Evolutionary conservation across 305 asterid genomes (phyloP).

Genomic region (Solanum hybrid): DNA sequence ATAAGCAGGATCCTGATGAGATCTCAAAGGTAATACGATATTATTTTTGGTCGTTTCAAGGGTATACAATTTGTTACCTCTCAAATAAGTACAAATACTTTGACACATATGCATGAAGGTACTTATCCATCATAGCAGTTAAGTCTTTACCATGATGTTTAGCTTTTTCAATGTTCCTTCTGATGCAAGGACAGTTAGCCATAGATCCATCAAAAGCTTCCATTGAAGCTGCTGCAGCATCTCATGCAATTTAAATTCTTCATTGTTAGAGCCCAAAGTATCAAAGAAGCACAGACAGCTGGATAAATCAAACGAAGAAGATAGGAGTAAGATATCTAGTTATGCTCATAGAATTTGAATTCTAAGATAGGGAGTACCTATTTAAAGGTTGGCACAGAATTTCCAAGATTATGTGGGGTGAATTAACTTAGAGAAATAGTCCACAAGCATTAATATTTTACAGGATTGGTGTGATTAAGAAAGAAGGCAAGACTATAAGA

Average conservation of each 20-base stretch:
- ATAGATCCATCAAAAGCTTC: not conserved
- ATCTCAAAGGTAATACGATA: not conserved
- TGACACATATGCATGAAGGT: not conserved
- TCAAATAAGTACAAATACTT: not conserved
- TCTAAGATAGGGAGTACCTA: not conserved
- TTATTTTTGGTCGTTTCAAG: not conserved
- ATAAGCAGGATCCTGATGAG: not conserved
- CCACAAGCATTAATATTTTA: not conserved
- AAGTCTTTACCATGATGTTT: not conserved
- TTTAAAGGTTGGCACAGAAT: not conserved
- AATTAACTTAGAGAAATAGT: not conserved
- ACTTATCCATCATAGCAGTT: not conserved
- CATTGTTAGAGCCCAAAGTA: not conserved
- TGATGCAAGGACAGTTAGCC: not conserved
- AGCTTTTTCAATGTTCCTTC: not conserved
- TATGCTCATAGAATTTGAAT: not conserved
- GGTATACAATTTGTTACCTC: not conserved
- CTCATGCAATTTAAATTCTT: not conserved
- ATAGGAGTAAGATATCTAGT: not conserved
- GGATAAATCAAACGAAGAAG: not conserved
- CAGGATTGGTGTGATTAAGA: not conserved
- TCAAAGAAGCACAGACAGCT: not conserved
- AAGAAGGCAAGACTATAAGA: not conserved
- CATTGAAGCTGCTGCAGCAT: not conserved
- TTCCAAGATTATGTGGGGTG: not conserved